phyloP scores from a whole-genome alignment of 1,139 yeast genomes.

The Sugiyamaella castrensis region DNA sequence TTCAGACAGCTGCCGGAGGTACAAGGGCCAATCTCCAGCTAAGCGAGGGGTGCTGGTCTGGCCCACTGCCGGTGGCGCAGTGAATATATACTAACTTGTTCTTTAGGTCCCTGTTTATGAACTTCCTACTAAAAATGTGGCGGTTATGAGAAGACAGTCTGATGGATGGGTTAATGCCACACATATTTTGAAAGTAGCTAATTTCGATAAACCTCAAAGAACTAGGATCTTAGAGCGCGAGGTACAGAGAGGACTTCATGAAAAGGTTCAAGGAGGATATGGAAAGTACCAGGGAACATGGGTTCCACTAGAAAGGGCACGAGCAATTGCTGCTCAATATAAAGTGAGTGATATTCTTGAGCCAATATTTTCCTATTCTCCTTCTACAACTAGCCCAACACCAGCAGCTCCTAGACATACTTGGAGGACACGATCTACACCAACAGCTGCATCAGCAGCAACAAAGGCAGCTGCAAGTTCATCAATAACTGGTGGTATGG shows the following conservation, averaged over 20 bases:
- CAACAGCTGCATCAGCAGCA: conserved; percentile 1
- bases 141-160: conserved; percentile 86
- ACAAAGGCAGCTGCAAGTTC: neutral
- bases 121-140: conserved; percentile 72
- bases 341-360: conserved; percentile 62
- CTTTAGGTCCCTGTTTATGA: conserved; percentile 77
- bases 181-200: conserved; percentile 89
- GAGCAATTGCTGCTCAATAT: conserved; percentile 61
- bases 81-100: conserved; percentile 1
- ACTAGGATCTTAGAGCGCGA: conserved; percentile 90
- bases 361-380: conserved; percentile 57
- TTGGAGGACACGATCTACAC: conserved; percentile 18
- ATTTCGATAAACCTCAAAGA: conserved; percentile 90
- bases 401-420: conserved; percentile 36
- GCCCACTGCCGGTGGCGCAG: conserved; percentile 3
- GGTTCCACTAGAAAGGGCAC: conserved; percentile 72
- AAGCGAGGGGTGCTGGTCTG: conserved; percentile 3
- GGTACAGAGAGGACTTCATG: conserved; percentile 81
- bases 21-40: too few species aligned
- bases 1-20: too few species aligned
- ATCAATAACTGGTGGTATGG: neutral
- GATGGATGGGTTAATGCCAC: conserved; percentile 99
- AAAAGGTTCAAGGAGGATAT: conserved; percentile 95
- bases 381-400: conserved; percentile 38
- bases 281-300: conserved; percentile 98